Conservation (phyloP, 352 stramenopile genomes). For the Pseudoperonospora humuli region DNA sequence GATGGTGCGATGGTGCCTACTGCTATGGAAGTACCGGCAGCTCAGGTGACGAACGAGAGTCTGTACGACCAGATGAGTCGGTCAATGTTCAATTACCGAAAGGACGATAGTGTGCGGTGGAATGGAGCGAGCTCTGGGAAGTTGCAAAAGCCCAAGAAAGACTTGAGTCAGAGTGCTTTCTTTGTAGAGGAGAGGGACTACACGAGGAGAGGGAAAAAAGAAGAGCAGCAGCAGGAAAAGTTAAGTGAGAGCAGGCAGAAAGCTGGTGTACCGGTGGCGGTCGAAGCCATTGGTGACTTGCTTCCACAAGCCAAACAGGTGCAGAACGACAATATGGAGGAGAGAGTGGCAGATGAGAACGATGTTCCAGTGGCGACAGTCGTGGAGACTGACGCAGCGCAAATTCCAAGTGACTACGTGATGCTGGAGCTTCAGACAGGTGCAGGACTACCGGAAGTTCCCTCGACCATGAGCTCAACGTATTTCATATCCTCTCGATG, state of each 20-base stretch:
- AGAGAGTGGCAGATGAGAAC: conserved; percentile 10
- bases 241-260: not conserved
- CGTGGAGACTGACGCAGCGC: conserved; percentile 24
- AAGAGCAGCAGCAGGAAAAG: conserved; percentile 1
- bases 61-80: conserved; percentile 44
- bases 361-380: conserved; percentile 54
- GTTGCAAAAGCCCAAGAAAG: conserved; percentile 16
- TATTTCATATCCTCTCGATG: conserved; percentile 81
- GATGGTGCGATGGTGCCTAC: conserved; percentile 13
- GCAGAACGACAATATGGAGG: conserved; percentile 1
- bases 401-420: conserved; percentile 69
- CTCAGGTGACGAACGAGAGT: conserved; percentile 20
- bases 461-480: conserved; percentile 35
- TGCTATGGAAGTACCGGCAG: conserved; percentile 16
- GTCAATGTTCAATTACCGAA: conserved; percentile 49
- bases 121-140: conserved; percentile 1
- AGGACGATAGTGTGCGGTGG: conserved; percentile 28
- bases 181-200: conserved; percentile 51
- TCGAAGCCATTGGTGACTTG: conserved; percentile 14
- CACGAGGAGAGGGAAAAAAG: conserved; percentile 18
- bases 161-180: conserved; percentile 35
- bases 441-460: conserved; percentile 35
- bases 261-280: conserved; percentile 9
- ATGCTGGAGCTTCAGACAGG: conserved; percentile 75
- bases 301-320: conserved; percentile 27